A percentile compares a stretch with the other conserved stretches of the same genome.
phyloP scores from a whole-genome alignment of 805 yeast genomes.

The Lipomyces oligophaga region DNA sequence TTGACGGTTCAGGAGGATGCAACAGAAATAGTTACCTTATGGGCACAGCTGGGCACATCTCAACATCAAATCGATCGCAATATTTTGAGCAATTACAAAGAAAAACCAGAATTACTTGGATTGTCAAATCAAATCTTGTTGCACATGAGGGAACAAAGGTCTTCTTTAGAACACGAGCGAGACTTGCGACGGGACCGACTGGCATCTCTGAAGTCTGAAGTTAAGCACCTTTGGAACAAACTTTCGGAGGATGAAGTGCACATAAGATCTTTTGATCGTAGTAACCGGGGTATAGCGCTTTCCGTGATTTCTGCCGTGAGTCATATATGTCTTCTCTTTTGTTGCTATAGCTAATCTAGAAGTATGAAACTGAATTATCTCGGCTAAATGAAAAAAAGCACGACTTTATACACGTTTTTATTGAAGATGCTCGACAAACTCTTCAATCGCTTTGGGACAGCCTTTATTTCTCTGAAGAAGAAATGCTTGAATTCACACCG shows the following conservation, averaged over 20 bases:
- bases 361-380: conserved; percentile 52
- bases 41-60: conserved; percentile 37
- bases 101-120: conserved; percentile 32
- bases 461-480: conserved; percentile 54
- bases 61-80: conserved; percentile 33
- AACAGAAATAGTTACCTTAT: conserved; percentile 32
- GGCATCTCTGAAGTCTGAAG: conserved; percentile 39
- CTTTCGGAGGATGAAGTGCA: conserved; percentile 48
- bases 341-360: conserved; percentile 30
- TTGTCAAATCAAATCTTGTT: conserved; percentile 35
- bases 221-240: conserved; percentile 54
- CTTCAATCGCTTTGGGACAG: conserved; percentile 61
- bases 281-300: conserved; percentile 38
- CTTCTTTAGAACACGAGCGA: conserved; percentile 39
- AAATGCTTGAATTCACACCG: conserved; percentile 48
- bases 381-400: conserved; percentile 59
- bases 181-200: conserved; percentile 37
- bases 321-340: neutral
- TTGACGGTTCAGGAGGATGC: conserved; percentile 28
- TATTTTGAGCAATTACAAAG: conserved; percentile 28
- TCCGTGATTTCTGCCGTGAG: conserved; percentile 26
- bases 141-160: conserved; percentile 21
- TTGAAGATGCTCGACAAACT: conserved; percentile 55
- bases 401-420: conserved; percentile 62
- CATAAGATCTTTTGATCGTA: conserved; percentile 41